These are phyloP conservation scores for Cinnamomum micranthum DNA, from an alignment of 164 flowering plant species.

Conservation along the genomic window DNA sequence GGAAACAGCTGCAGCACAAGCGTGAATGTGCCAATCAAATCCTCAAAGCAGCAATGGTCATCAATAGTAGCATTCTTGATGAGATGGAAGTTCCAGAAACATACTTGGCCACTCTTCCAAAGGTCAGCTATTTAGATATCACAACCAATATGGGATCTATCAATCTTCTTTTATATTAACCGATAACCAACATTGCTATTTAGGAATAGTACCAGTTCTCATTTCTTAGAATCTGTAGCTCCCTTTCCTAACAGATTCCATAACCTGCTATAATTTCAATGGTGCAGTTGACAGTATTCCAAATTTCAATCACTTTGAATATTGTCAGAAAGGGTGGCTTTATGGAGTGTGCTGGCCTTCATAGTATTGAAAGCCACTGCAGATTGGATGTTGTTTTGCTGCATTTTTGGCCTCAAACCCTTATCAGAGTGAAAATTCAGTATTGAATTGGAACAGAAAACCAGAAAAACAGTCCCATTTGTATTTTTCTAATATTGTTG, in stretches of 20 bases:
- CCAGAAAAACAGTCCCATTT: not conserved
- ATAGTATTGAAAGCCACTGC: not conserved
- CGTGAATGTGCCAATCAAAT: conserved; percentile 84
- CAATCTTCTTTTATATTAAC: no score
- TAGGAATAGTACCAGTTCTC: not conserved
- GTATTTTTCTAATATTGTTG: not conserved
- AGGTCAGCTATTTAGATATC: conserved; percentile 51
- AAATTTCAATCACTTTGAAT: not conserved
- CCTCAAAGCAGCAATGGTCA: conserved; percentile 93
- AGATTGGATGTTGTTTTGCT: not conserved
- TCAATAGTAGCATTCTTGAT: conserved; percentile 63
- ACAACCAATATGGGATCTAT: no score
- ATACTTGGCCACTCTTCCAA: conserved; percentile 76
- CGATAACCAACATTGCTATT: no score
- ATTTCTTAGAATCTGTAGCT: not conserved
- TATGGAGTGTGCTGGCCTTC: not conserved
- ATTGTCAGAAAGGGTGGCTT: not conserved
- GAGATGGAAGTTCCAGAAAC: conserved; percentile 92
- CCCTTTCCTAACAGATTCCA: not conserved
- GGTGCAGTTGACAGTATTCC: no score
- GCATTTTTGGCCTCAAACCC: not conserved
- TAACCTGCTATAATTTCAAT: no score
- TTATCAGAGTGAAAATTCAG: not conserved
- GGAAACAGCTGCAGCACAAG: conserved; percentile 65
- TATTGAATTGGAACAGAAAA: not conserved